Percentiles rank a stretch among this genome's conserved stretches.
Conservation (phyloP, 2,329 filamentous ascomycete species). For the Myriosclerotinia curreyana region DNA sequence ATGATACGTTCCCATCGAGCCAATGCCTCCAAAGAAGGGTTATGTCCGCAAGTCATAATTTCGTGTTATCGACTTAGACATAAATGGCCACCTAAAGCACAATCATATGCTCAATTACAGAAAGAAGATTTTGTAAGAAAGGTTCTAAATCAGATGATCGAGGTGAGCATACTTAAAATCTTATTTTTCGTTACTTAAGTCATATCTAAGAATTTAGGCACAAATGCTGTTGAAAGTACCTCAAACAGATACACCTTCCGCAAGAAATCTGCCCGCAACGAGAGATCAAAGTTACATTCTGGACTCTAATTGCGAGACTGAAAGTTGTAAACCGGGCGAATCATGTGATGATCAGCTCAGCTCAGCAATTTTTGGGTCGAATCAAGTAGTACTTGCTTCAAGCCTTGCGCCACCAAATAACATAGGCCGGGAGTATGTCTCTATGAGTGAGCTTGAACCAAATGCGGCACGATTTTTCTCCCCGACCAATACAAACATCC, state of each 20-base stretch:
- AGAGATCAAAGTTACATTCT: constrained; percentile 19
- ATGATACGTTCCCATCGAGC: constrained; percentile 17
- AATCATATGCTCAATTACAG: constrained; percentile 1
- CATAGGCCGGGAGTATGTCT: constrained; percentile 13
- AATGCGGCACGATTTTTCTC: constrained; percentile 1
- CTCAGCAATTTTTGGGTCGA: neutral
- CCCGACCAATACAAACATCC: constrained; percentile 7
- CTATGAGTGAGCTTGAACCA: constrained; percentile 19
- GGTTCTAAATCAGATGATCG: constrained; percentile 19
- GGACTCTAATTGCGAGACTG: constrained; percentile 4
- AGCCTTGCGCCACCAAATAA: constrained; percentile 1
- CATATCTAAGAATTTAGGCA: constrained; percentile 1
- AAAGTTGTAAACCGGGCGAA: neutral
- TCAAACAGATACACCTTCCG: neutral
- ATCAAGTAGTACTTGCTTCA: constrained; percentile 3
- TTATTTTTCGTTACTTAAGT: neutral
- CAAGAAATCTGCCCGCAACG: constrained; percentile 18
- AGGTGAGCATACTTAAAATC: constrained; percentile 1
- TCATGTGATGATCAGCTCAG: constrained; percentile 16
- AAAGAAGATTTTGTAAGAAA: constrained; percentile 18
- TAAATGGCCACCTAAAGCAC: constrained; percentile 13
- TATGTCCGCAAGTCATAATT: constrained; percentile 21
- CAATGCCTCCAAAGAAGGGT: constrained; percentile 20
- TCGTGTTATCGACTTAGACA: constrained; percentile 18
- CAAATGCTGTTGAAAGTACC: constrained; percentile 2